Evolutionary conservation across 2,329 filamentous ascomycete species (phyloP), one percentile per base, ranked within the genome.

Genomic region (Botrytis fragariae): DNA sequence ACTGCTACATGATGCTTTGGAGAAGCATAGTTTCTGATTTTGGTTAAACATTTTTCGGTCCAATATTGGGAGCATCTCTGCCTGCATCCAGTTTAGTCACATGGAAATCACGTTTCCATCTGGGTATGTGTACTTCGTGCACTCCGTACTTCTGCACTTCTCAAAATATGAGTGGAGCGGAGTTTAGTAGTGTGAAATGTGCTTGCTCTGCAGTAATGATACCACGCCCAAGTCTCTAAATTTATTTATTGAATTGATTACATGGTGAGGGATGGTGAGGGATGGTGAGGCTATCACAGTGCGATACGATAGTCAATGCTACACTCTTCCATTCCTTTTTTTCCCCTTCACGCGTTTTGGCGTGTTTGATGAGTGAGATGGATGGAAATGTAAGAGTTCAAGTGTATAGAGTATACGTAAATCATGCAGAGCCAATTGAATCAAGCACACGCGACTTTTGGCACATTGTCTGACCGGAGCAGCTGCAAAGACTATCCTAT

Each of bases 321-420:
- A 65, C 62, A 25, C 9, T 2, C 3, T 16, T 35, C 62, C 7
- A 35, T 4, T 65, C 22, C 48, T 29, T 59, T 42, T 32, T 16
- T 2, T 22, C 35, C 35, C 20, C 42, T 39, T 25, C 16, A 69
- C 67, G 67, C 67, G 67, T 69, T 69, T 69, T 59, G 48, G 67
- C 67, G 67, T 59, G 65, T 51, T 22, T 32, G 48, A 59, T 69
- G 45, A 29, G 16, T 20, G 22, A 42, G 32, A n/a, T 42, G 25
- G 25, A n/a, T 32, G 18, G 39, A 7, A 20, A 6, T 29, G 29
- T 9, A 69, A 42, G 65, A 35, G 48, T 14, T 22, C 10, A 35
- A 60, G 59, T 25, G 59, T 22, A 9, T 10, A 14, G 57, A 32
- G 18, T 6, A 29, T 42, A 44, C 37, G 37, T 63, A 42, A 44